phyloP scores from a whole-genome alignment of 2,329 filamentous ascomycete species.

The Colletotrichum tabaci region DNA sequence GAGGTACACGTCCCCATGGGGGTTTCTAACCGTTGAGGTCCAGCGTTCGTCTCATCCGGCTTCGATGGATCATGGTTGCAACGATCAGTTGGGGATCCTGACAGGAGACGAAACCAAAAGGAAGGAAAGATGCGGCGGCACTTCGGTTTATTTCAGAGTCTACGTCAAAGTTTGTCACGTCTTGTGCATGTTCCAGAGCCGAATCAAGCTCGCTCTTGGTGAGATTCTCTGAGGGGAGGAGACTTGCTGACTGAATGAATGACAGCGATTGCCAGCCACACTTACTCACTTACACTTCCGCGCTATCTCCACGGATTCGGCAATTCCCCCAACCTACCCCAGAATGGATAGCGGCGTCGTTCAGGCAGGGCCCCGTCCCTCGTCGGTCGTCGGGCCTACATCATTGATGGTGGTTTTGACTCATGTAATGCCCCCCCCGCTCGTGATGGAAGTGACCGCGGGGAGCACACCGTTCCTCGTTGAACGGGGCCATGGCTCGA shows the following conservation, averaged over 20 bases:
- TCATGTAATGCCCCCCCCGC: constrained; percentile 25
- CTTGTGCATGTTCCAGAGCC: too few species aligned
- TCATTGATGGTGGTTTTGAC: constrained; percentile 24
- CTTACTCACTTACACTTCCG: neutral
- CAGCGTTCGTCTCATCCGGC: constrained; percentile 24
- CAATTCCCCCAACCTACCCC: constrained; percentile 3
- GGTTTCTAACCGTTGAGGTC: neutral
- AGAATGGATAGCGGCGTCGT: neutral
- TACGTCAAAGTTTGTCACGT: neutral
- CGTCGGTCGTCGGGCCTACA: constrained; percentile 2
- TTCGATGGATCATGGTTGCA: too few species aligned
- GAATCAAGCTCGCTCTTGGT: neutral
- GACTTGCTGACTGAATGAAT: neutral
- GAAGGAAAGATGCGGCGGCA: constrained; percentile 6
- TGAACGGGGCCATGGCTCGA: neutral
- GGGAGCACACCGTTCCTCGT: neutral
- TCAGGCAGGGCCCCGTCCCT: neutral
- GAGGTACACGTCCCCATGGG: neutral
- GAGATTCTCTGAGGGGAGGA: too few species aligned
- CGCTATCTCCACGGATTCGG: constrained; percentile 14
- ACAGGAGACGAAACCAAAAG: neutral
- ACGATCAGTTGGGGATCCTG: constrained; percentile 6
- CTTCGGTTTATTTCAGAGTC: constrained; percentile 15
- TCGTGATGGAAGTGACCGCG: constrained; percentile 10
- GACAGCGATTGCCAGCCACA: too few species aligned